A percentile compares a stretch with the other conserved stretches of the same genome.
Conservation (phyloP, 208 protist genomes). For the Strigomonas culicis region DNA sequence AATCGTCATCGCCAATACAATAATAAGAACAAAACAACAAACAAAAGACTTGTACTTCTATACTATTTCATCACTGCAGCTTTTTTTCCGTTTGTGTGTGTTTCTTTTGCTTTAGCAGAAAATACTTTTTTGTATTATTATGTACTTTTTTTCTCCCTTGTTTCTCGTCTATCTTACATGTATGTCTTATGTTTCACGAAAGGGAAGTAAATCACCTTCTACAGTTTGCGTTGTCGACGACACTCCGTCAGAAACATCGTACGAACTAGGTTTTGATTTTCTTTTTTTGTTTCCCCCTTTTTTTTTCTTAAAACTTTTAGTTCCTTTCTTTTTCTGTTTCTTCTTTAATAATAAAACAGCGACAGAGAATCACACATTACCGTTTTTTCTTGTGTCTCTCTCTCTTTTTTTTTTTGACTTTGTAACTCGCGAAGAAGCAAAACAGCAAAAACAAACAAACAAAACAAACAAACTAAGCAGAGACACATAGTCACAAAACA, state of each 20-base stretch:
- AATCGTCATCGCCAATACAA: not conserved
- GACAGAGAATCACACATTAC: not conserved
- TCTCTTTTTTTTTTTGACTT: conserved; percentile 18
- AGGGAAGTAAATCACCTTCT: no score
- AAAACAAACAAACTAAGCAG: not conserved
- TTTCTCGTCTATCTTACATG: no score
- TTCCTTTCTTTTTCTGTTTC: conserved; percentile 3
- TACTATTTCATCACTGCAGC: not conserved
- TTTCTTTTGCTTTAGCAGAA: not conserved
- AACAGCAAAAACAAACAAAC: not conserved
- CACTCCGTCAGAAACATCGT: no score
- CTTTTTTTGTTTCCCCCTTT: conserved; percentile 15
- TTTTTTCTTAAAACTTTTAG: not conserved
- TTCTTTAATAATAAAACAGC: conserved; percentile 8
- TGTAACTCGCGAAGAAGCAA: conserved; percentile 1
- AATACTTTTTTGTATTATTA: conserved; percentile 2
- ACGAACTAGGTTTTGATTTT: not conserved
- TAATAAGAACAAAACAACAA: not conserved
- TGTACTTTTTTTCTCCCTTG: conserved; percentile 8
- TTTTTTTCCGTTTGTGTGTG: not conserved
- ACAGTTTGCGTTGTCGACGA: no score
- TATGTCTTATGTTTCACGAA: not conserved
- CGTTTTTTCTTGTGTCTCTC: conserved; percentile 10
- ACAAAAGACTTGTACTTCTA: not conserved
- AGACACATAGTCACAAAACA: no score